These are phyloP conservation scores for Aspergillus biplanus DNA, from an alignment of 495 filamentous ascomycete genomes.

Conservation along the genomic window DNA sequence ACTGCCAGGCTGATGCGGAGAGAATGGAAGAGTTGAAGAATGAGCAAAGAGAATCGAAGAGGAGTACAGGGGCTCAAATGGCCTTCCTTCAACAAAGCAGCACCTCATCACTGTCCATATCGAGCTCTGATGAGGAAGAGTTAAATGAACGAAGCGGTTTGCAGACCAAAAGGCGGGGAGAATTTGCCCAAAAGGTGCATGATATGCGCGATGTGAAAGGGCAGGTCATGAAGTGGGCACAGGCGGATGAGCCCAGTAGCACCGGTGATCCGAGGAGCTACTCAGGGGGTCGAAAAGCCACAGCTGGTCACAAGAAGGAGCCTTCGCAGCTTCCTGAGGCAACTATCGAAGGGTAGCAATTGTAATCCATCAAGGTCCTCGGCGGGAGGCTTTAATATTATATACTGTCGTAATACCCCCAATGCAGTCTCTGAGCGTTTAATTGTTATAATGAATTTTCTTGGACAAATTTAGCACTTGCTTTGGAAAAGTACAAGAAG, in stretches of 20 bases:
- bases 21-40: conserved; percentile 63
- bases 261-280: not conserved
- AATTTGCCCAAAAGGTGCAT: conserved; percentile 37
- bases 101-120: conserved; percentile 59
- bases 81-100: conserved; percentile 67
- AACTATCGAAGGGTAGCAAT: not conserved
- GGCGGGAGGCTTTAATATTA: no score
- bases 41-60: conserved; percentile 65
- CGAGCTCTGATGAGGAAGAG: conserved; percentile 76
- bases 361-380: not conserved
- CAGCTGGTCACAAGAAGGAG: not conserved
- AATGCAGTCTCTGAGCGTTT: no score
- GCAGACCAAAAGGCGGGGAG: conserved; percentile 32
- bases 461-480: no score
- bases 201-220: conserved; percentile 49
- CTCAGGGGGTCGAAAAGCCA: not conserved
- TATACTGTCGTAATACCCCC: no score
- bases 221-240: conserved; percentile 46
- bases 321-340: not conserved
- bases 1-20: conserved; percentile 67
- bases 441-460: no score
- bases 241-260: conserved; percentile 27
- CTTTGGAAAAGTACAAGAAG: no score
- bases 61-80: conserved; percentile 62
- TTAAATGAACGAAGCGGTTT: conserved; percentile 59